Conservation (phyloP, 2,329 filamentous ascomycete genomes). For the Epichloe gansuensis region DNA sequence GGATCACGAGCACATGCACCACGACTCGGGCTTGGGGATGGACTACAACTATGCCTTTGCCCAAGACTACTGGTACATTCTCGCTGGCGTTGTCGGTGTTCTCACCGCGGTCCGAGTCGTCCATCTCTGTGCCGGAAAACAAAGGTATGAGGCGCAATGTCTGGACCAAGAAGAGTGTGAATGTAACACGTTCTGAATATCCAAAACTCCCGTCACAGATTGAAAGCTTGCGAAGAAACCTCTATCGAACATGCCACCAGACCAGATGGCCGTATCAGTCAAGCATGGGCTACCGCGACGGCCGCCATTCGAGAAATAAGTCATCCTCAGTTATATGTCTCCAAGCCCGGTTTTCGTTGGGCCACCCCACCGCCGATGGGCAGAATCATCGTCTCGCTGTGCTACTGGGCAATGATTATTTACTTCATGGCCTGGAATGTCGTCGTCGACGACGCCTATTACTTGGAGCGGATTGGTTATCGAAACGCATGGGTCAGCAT, state of each 20-base stretch:
- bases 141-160: constrained; percentile 22
- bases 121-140: constrained; percentile 28
- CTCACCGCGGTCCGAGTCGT: constrained; percentile 28
- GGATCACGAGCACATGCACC: constrained; percentile 20
- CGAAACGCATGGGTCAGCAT: constrained; percentile 55
- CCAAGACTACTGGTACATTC: constrained; percentile 45
- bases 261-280: constrained; percentile 31
- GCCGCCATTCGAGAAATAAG: constrained; percentile 42
- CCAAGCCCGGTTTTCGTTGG: constrained; percentile 36
- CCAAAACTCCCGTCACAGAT: constrained; percentile 20
- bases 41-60: constrained; percentile 38
- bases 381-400: constrained; percentile 37
- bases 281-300: constrained; percentile 45
- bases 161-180: background rate
- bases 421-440: constrained; percentile 42
- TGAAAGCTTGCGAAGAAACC: constrained; percentile 30
- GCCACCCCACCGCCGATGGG: constrained; percentile 45
- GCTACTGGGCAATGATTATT: constrained; percentile 46
- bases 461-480: constrained; percentile 53
- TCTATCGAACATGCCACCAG: constrained; percentile 38
- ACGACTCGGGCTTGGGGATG: constrained; percentile 25
- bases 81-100: constrained; percentile 34
- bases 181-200: background rate
- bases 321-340: constrained; percentile 41
- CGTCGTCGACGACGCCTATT: constrained; percentile 39